Conservation (phyloP, 805 yeast species). For the Candida chilensis region DNA sequence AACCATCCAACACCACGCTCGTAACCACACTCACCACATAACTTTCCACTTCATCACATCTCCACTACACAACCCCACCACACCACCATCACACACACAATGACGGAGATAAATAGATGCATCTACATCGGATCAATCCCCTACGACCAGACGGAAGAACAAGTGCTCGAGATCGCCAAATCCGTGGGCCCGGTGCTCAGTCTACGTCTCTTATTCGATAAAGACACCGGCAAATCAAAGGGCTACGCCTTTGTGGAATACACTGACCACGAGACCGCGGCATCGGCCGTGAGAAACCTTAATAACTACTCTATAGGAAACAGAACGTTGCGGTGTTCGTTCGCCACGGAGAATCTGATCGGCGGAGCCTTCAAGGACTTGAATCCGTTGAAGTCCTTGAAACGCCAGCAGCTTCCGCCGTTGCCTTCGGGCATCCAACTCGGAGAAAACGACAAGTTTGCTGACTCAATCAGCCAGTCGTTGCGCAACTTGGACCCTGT, state of each 20-base stretch:
- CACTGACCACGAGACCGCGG: conserved; percentile 76
- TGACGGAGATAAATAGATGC: conserved; percentile 5
- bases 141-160: conserved; percentile 89
- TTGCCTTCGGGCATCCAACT: conserved; percentile 47
- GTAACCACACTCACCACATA: no score
- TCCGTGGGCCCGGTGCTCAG: conserved; percentile 84
- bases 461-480: conserved; percentile 35
- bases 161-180: conserved; percentile 74
- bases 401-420: conserved; percentile 28
- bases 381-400: conserved; percentile 3
- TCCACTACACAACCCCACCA: neutral
- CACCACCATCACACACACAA: neutral
- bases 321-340: conserved; percentile 66
- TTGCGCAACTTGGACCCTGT: conserved; percentile 36
- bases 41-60: neutral
- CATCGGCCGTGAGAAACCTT: conserved; percentile 83
- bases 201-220: conserved; percentile 73
- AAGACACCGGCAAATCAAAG: conserved; percentile 81
- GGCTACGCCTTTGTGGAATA: conserved; percentile 88
- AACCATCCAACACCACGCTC: no score
- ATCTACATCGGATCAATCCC: conserved; percentile 86
- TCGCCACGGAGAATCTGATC: conserved; percentile 48
- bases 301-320: conserved; percentile 71
- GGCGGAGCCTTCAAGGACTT: no score
- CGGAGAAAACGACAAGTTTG: conserved; percentile 16